Base-by-base conservation (phyloP, 345 rosid genomes). In the Conringia planisiliqua region DNA sequence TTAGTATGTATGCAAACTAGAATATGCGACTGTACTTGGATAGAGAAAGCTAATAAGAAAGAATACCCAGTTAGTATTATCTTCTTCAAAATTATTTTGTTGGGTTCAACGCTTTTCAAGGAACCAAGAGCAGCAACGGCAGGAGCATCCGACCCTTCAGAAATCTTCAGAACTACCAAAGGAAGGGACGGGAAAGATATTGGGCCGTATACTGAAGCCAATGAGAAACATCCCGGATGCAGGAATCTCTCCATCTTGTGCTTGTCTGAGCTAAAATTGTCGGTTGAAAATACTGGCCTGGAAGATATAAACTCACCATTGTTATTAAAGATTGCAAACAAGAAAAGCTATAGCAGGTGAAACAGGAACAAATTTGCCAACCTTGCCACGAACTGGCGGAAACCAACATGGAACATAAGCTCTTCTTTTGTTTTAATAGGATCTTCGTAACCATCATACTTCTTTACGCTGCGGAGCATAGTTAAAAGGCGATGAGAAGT, bases 211-310 rank as follows among this genome's bases (percentile, higher is more conserved):
- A 89, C 65, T 60, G 97, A 95, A 72, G 99, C 99, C 6, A 87
- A 51, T 6, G 90, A 84, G 76, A 89, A 92, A 74, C 87, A 66
- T 14, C 97, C 97, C 0, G 97, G 83, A 51, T 90, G 99, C 68
- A 94, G 90, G 76, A 91, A 91, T 72, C 97, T 92, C 80, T 92
- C 99, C 99, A 95, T 92, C 85, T 95, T 90, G 83, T 90, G 95
- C 80, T 90, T 95, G 80, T 89, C 97, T 16, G 97, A 87, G 55
- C 85, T 86, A 44, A 88, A 75, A 68, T 84, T 86, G 80, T 95
- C 92, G 0, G 96, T 78, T 12, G 97, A 89, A 82, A 92, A 95
- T 69, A 89, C 82, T 0, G 97, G 99, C 85, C 99, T 95, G 90
- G 69, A 74, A 77, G 47, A 36, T 18, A 35, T 1, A 6, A 16